Conservation (phyloP, 768 basidiomycete species). For the Lyophyllum semitale region DNA sequence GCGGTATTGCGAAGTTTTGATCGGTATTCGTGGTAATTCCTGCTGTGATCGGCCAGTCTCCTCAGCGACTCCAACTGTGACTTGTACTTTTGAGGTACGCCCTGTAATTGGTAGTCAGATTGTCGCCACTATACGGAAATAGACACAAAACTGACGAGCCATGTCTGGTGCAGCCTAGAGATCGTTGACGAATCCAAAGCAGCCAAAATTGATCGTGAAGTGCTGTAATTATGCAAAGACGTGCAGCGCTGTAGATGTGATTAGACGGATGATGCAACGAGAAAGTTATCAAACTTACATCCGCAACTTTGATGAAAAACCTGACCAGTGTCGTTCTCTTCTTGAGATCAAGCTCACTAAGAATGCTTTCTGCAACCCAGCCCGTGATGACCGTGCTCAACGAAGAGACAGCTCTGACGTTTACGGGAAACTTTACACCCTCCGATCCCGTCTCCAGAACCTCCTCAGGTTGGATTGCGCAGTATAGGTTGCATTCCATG, state of each 20-base stretch:
- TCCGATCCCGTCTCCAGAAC: constrained; percentile 83
- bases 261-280: constrained; percentile 7
- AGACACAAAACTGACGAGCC: constrained; percentile 68
- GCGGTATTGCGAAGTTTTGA: constrained; percentile 82
- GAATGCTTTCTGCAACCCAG: constrained; percentile 93
- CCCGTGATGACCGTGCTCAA: constrained; percentile 93
- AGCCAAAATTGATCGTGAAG: constrained; percentile 88
- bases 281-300: constrained; percentile 53
- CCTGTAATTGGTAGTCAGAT: constrained; percentile 40
- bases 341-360: constrained; percentile 88
- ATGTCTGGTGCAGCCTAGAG: constrained; percentile 88
- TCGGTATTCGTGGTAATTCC: constrained; percentile 92
- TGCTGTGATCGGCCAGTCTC: constrained; percentile 86
- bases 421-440: constrained; percentile 59
- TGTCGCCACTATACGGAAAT: neutral
- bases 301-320: constrained; percentile 92
- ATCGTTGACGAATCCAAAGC: constrained; percentile 97
- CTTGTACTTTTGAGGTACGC: constrained; percentile 84
- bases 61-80: constrained; percentile 76
- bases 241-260: constrained; percentile 72
- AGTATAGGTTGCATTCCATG: constrained; percentile 89
- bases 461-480: constrained; percentile 85
- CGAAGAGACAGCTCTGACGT: constrained; percentile 82
- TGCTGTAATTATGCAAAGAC: constrained; percentile 85
- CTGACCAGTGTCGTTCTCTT: constrained; percentile 78